Percentiles rank a stretch among this genome's conserved stretches.
These are phyloP conservation scores for Albatrellus sp. DNA, from an alignment of 1,284 basidiomycete genomes.

Conservation along the genomic window DNA sequence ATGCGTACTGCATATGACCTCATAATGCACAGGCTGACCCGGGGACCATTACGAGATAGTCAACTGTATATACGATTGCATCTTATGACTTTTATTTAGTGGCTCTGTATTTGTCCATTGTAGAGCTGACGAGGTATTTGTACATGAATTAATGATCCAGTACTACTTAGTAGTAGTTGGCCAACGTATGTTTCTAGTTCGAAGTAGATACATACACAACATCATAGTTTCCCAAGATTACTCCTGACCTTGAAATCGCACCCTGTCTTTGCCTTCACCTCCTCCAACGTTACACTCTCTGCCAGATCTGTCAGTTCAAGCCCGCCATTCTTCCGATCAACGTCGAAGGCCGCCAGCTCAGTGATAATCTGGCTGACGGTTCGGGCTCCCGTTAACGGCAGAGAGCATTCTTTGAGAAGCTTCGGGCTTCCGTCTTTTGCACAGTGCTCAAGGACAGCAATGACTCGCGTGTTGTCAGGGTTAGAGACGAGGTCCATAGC, in stretches of 20 bases:
- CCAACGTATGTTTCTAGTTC: too few relatives aligned
- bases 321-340: constrained; percentile 66
- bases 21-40: too few relatives aligned
- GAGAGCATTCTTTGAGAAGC: constrained; percentile 71
- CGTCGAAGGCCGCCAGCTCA: constrained; percentile 86
- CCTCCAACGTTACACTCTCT: constrained; percentile 73
- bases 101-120: too few relatives aligned
- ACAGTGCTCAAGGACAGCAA: constrained; percentile 84
- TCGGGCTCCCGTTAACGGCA: constrained; percentile 82
- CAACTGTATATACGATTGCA: too few relatives aligned
- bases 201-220: too few relatives aligned
- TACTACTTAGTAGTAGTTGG: too few relatives aligned
- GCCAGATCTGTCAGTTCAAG: constrained; percentile 77
- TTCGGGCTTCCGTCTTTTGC: constrained; percentile 88
- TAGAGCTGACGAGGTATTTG: too few relatives aligned
- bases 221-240: constrained; percentile 13
- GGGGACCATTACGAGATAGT: too few relatives aligned
- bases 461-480: constrained; percentile 84
- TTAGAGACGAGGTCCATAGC: constrained; percentile 97
- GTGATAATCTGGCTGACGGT: constrained; percentile 91
- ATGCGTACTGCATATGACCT: too few relatives aligned
- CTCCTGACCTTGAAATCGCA: constrained; percentile 59
- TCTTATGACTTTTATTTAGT: too few relatives aligned
- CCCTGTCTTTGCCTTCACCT: constrained; percentile 81
- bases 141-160: too few relatives aligned